phyloP scores from a whole-genome alignment of 2,329 filamentous ascomycete genomes.

The Tetracladium maxilliforme region DNA sequence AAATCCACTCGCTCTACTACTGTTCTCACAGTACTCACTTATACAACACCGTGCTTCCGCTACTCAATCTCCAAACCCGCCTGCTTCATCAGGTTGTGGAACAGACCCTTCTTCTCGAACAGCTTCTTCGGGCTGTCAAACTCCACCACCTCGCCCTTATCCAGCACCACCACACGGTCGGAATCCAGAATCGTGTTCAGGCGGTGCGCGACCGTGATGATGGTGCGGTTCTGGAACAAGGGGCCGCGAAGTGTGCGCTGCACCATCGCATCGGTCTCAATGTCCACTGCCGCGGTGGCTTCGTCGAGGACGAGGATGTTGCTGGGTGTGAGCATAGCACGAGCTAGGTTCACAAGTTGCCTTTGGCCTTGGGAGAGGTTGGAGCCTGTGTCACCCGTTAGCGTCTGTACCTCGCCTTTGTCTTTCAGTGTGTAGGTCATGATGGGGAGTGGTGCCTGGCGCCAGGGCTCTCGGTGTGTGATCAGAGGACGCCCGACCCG shows the following conservation, averaged over 20 bases:
- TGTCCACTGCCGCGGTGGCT: slow-evolving; percentile 67
- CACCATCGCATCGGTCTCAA: slow-evolving; percentile 53
- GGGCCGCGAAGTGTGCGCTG: slow-evolving; percentile 48
- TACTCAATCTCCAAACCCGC: slow-evolving; percentile 70
- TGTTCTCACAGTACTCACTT: background rate
- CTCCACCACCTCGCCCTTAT: slow-evolving; percentile 79
- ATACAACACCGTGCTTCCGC: slow-evolving; percentile 6
- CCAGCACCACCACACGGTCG: slow-evolving; percentile 86
- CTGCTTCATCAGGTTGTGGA: slow-evolving; percentile 85
- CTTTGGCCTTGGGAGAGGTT: slow-evolving; percentile 93
- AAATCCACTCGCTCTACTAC: slow-evolving; percentile 2
- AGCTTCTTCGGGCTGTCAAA: slow-evolving; percentile 78
- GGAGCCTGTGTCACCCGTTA: no score
- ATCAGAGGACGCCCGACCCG: no score
- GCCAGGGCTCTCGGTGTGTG: no score
- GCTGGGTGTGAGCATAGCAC: slow-evolving; percentile 84
- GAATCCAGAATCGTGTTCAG: slow-evolving; percentile 91
- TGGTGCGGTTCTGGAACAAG: slow-evolving; percentile 78
- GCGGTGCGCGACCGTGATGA: slow-evolving; percentile 95
- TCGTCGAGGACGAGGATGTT: slow-evolving; percentile 97
- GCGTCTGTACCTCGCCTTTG: no score
- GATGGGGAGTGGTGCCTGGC: no score
- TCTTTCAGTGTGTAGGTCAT: no score
- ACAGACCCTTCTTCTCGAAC: slow-evolving; percentile 61
- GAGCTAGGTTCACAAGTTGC: slow-evolving; percentile 84